Base-by-base conservation (phyloP, 371 early-diverging fungal species). In the Syncephalastrum sp. region DNA sequence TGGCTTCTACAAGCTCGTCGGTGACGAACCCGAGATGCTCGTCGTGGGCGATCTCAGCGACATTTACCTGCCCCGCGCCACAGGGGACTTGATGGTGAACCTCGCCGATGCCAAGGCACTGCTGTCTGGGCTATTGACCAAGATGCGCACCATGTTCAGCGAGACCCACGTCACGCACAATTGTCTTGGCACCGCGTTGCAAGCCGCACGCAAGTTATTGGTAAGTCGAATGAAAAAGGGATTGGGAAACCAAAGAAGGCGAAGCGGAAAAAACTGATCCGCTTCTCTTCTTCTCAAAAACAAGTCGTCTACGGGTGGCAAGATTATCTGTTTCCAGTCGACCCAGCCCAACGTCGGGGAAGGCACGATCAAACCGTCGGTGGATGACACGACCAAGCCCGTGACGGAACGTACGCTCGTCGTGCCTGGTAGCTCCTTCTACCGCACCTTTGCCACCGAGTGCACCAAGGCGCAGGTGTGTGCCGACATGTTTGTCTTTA, bases 401-500 rank as follows among this genome's bases (percentile, higher is more conserved):
- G 72, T 42, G 61, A 72, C 65, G 48, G 78, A 76, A 24, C 42
- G 50, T 8, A 63, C 69, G 4, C 64, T 92, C 25, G 74, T 91
- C 59, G 78, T 86, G 41, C 85, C 90, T 3, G 75, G 81, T 10
- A 79, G 63, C 54, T 54, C 60, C 0, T 95, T 91, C 72, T 98
- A 95, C 81, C 93, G 93, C 67, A 77, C 76, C 24, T 81, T 93
- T 61, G 93, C 96, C 1, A 83, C 79, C 0, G 86, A 89, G 45
- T 90, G 94, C 62, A 82, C 89, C 19, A 86, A 85, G 33, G 59
- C 81, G 12, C 92, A 94, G 62, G 84, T 96, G 43, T 86, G 87
- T 23, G 83, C 94, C 1, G 95, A 94, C 62, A 78, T 92, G 64
- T 91, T 95, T 69, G 59, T 93, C 7, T 89, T 95, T 72, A 86